phyloP scores from a whole-genome alignment of 495 filamentous ascomycete species.

The Penicillium argentinense region DNA sequence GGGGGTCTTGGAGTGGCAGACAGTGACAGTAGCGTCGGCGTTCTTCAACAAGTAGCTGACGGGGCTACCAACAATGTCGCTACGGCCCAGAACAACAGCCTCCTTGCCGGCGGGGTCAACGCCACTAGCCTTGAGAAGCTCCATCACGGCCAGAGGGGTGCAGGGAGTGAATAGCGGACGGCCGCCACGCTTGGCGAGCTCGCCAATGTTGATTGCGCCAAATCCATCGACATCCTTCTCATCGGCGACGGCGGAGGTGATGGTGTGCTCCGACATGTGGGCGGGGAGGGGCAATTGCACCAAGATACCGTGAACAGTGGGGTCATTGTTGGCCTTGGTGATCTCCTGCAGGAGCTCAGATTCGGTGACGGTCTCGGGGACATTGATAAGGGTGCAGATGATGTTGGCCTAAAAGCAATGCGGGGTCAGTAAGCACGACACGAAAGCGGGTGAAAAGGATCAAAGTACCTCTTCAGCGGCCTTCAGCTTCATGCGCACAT shows the following conservation, averaged over 20 bases:
- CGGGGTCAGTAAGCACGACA: conserved; percentile 11
- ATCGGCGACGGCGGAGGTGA: conserved; percentile 87
- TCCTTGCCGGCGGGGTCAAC: conserved; percentile 85
- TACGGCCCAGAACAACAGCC: conserved; percentile 90
- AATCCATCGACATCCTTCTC: conserved; percentile 99
- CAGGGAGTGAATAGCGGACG: conserved; percentile 86
- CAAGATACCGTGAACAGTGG: conserved; percentile 84
- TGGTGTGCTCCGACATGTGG: conserved; percentile 81
- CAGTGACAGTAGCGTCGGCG: conserved; percentile 92
- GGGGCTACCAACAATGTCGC: conserved; percentile 95
- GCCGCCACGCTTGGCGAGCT: conserved; percentile 91
- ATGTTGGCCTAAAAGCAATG: conserved; percentile 70
- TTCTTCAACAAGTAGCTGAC: conserved; percentile 94
- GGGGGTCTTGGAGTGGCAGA: conserved; percentile 88
- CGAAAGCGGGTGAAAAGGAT: not conserved
- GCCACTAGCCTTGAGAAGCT: conserved; percentile 77
- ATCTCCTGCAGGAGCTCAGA: conserved; percentile 82
- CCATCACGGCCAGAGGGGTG: conserved; percentile 97
- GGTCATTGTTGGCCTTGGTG: conserved; percentile 80
- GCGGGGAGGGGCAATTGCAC: conserved; percentile 89
- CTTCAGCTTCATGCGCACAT: conserved; percentile 99
- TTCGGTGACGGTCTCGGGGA: conserved; percentile 78
- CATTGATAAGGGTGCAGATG: conserved; percentile 78
- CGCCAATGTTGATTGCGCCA: conserved; percentile 88
- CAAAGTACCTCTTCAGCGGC: conserved; percentile 81